These are phyloP conservation scores for Jamesozyma lodderae DNA, from an alignment of 805 yeast genomes.

Conservation along the genomic window DNA sequence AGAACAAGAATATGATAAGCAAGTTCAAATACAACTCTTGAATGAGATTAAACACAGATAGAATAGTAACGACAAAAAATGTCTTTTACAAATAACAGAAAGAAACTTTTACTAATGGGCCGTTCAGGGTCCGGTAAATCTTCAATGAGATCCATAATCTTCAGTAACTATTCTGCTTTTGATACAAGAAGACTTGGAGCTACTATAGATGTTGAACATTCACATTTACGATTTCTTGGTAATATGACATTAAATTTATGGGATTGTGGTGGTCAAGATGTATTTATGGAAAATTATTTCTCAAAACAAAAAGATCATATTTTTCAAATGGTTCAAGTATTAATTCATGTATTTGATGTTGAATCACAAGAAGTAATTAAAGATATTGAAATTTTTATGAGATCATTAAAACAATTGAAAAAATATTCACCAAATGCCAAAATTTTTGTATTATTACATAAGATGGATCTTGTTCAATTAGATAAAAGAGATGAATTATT, in stretches of 20 bases:
- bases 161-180: conserved; percentile 91
- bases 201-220: conserved; percentile 96
- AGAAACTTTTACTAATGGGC: conserved; percentile 68
- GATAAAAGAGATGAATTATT: conserved; percentile 81
- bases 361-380: conserved; percentile 85
- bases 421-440: conserved; percentile 85
- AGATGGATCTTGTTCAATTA: conserved; percentile 89
- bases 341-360: conserved; percentile 93
- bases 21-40: no score
- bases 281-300: conserved; percentile 89
- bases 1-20: no score
- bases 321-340: conserved; percentile 89
- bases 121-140: conserved; percentile 96
- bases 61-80: no score
- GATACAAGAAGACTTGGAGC: conserved; percentile 95
- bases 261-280: conserved; percentile 99
- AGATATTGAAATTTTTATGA: conserved; percentile 84
- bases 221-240: conserved; percentile 84
- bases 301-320: conserved; percentile 84
- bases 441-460: conserved; percentile 84
- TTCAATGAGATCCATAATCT: conserved; percentile 93
- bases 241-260: conserved; percentile 91
- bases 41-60: no score
- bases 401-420: conserved; percentile 71
- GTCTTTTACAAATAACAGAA: conserved; percentile 32